A percentile compares a stretch with the other conserved stretches of the same genome.
Conservation (phyloP, 176 grass and related monocot genomes). For the Poa pratensis region DNA sequence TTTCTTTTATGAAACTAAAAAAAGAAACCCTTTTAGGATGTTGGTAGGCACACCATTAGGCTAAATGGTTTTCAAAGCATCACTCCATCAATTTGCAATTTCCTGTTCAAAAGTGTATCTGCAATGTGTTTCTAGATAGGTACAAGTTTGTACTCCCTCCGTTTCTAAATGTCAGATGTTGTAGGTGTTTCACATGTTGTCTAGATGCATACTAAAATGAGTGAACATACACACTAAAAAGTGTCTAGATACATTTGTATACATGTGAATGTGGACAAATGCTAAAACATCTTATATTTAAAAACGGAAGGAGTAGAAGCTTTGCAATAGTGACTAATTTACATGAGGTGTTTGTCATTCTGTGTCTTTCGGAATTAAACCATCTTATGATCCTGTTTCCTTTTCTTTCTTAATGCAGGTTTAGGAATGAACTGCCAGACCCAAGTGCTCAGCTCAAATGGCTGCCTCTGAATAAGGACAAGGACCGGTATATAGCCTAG, state of each 20-base stretch:
- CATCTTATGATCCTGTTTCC: constrained; percentile 21
- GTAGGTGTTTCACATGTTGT: too few species aligned
- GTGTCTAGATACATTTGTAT: too few species aligned
- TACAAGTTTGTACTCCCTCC: neutral
- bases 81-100: constrained; percentile 11
- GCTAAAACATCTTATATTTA: too few species aligned
- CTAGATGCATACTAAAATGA: too few species aligned
- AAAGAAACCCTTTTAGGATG: neutral
- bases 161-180: too few species aligned
- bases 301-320: neutral
- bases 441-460: constrained; percentile 79
- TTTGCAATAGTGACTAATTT: constrained; percentile 34
- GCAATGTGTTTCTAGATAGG: constrained; percentile 14
- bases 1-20: neutral
- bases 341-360: constrained; percentile 18
- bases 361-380: constrained; percentile 30
- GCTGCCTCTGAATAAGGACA: constrained; percentile 88
- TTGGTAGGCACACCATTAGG: neutral
- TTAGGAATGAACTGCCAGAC: constrained; percentile 97
- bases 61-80: neutral
- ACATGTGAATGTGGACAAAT: too few species aligned
- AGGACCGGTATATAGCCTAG: constrained; percentile 66
- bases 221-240: too few species aligned
- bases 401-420: constrained; percentile 56
- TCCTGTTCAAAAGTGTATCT: neutral